Evolutionary conservation across 73 alveolate species (phyloP).

Genomic region (Paramecium biaurelia): DNA sequence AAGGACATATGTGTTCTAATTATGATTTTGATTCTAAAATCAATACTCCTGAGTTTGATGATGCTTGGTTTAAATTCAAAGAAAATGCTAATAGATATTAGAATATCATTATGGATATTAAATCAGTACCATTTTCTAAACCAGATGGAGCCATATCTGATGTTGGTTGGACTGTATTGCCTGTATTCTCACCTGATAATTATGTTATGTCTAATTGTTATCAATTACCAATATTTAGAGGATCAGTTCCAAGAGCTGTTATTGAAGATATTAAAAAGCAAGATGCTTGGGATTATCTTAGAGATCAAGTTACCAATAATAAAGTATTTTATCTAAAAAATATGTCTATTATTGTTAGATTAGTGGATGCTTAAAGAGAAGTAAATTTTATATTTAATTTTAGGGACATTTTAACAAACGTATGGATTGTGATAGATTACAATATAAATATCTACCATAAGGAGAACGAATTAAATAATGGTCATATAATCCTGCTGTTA

Average conservation of each 20-base stretch:
- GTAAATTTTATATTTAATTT: not conserved
- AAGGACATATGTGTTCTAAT: constrained; percentile 63
- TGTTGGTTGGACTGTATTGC: constrained; percentile 84
- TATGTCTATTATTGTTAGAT: constrained; percentile 76
- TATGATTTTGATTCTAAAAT: constrained; percentile 59
- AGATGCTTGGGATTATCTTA: constrained; percentile 69
- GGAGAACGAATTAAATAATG: constrained; percentile 66
- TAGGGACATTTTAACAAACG: constrained; percentile 77
- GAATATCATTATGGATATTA: constrained; percentile 55
- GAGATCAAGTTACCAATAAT: constrained; percentile 56
- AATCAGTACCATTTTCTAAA: constrained; percentile 51
- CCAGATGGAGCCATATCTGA: constrained; percentile 73
- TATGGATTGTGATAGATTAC: constrained; percentile 75
- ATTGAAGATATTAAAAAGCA: constrained; percentile 63
- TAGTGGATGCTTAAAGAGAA: constrained; percentile 84
- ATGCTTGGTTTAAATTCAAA: constrained; percentile 65
- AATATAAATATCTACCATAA: constrained; percentile 75
- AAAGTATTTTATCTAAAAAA: constrained; percentile 66
- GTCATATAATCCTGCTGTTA: constrained; percentile 62
- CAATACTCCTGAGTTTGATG: constrained; percentile 63
- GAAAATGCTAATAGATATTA: constrained; percentile 56
- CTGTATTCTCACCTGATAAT: constrained; percentile 74
- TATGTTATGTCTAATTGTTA: constrained; percentile 75
- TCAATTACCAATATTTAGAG: constrained; percentile 77
- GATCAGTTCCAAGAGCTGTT: constrained; percentile 75